Conservation (phyloP, 805 yeast species). For the Pichia membranifaciens region DNA sequence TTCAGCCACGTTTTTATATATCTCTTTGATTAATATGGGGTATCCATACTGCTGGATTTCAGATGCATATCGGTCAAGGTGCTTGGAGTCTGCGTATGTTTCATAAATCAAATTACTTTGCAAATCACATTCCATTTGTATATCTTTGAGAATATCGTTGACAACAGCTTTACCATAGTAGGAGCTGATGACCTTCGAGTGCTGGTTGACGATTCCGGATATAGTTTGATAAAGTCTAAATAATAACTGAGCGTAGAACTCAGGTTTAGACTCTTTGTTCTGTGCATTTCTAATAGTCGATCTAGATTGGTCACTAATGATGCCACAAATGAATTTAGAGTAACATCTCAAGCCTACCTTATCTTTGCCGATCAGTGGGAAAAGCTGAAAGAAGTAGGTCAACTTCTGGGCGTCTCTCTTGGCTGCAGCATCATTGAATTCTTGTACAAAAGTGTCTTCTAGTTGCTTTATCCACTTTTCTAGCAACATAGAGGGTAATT, state of each 20-base stretch:
- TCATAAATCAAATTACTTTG: constrained; percentile 87
- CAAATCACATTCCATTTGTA: constrained; percentile 86
- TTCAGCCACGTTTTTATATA: constrained; percentile 27
- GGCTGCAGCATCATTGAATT: constrained; percentile 67
- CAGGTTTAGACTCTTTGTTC: constrained; percentile 35
- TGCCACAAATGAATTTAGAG: constrained; percentile 78
- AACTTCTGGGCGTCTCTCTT: constrained; percentile 60
- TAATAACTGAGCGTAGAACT: constrained; percentile 53
- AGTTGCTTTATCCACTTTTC: constrained; percentile 54
- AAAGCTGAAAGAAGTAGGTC: constrained; percentile 75
- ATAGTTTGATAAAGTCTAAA: constrained; percentile 75
- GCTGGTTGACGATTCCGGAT: constrained; percentile 80
- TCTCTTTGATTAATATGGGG: constrained; percentile 37
- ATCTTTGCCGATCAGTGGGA: constrained; percentile 77
- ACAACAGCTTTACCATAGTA: constrained; percentile 68
- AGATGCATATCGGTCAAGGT: constrained; percentile 48
- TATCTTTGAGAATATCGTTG: constrained; percentile 58
- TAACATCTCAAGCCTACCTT: constrained; percentile 72
- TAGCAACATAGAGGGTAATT: constrained; percentile 57
- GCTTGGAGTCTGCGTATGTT: constrained; percentile 71
- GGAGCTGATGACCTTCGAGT: constrained; percentile 66
- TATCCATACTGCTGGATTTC: constrained; percentile 53
- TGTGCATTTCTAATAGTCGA: constrained; percentile 48
- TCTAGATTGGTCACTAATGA: constrained; percentile 75
- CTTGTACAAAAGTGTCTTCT: constrained; percentile 47